These are phyloP conservation scores for Strobilomyces echinocephalus DNA, from an alignment of 768 basidiomycete genomes.

Conservation along the genomic window DNA sequence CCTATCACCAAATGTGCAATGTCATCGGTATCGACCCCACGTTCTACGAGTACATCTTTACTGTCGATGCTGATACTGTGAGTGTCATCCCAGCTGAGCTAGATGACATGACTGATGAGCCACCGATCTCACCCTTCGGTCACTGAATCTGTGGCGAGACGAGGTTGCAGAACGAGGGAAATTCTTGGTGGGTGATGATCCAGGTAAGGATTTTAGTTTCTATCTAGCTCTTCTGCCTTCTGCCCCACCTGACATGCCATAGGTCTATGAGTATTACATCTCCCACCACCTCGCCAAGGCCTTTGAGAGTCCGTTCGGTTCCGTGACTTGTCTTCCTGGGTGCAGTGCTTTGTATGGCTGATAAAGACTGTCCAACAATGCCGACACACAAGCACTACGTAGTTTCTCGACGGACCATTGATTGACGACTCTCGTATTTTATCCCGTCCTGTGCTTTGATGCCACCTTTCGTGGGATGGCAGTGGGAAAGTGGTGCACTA, in stretches of 20 bases:
- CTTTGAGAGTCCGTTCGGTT: slow-evolving; percentile 65
- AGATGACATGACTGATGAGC: slow-evolving; percentile 11
- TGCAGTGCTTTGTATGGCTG: slow-evolving; percentile 69
- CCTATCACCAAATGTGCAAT: slow-evolving; percentile 72
- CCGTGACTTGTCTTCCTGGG: slow-evolving; percentile 68
- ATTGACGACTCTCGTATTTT: too few relatives aligned
- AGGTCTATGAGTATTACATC: slow-evolving; percentile 69
- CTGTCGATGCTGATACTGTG: slow-evolving; percentile 66
- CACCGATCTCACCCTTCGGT: slow-evolving; percentile 46
- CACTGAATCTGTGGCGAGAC: slow-evolving; percentile 71
- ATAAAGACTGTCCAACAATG: slow-evolving; percentile 65
- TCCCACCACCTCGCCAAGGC: slow-evolving; percentile 65
- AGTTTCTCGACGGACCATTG: too few relatives aligned
- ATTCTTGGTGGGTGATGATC: slow-evolving; percentile 76
- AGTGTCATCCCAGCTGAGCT: slow-evolving; percentile 7
- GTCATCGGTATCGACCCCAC: slow-evolving; percentile 70
- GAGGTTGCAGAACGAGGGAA: slow-evolving; percentile 60
- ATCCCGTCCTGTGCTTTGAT: too few relatives aligned
- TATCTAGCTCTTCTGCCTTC: neutral
- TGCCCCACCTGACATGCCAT: slow-evolving; percentile 5
- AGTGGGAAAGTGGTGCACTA: too few relatives aligned
- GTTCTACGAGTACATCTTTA: slow-evolving; percentile 75
- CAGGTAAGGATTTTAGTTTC: slow-evolving; percentile 38
- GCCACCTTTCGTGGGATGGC: too few relatives aligned
- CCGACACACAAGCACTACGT: too few relatives aligned